A percentile compares a stretch with the other conserved stretches of the same genome.
These are phyloP conservation scores for Rhizophora apiculata DNA, from an alignment of 345 rosid species.

Conservation along the genomic window DNA sequence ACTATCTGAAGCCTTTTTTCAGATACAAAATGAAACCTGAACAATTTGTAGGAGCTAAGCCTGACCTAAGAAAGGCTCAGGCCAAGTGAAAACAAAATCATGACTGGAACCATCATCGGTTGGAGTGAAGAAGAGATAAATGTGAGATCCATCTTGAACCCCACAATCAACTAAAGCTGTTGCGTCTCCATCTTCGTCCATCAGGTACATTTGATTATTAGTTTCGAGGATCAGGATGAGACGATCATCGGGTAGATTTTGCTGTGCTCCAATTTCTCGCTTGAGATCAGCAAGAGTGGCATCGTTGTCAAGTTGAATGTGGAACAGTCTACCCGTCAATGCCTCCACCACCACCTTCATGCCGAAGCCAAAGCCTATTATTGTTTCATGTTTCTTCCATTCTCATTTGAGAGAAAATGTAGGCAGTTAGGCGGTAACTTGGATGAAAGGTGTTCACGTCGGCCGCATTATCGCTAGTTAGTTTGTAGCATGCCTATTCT, in stretches of 20 bases:
- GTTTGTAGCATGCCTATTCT: slow-evolving; percentile 22
- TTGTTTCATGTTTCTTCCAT: too few relatives aligned
- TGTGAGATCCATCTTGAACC: slow-evolving; percentile 47
- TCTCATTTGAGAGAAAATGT: not conserved
- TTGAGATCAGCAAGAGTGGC: slow-evolving; percentile 58
- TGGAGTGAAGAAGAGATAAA: slow-evolving; percentile 57
- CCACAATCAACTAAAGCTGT: slow-evolving; percentile 43
- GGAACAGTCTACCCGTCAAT: slow-evolving; percentile 57
- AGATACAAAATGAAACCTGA: too few relatives aligned
- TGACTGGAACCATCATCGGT: slow-evolving; percentile 17
- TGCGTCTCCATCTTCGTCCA: slow-evolving; percentile 37
- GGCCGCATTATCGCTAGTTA: slow-evolving; percentile 24
- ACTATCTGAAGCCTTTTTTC: too few relatives aligned
- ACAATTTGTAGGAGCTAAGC: too few relatives aligned
- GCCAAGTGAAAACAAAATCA: slow-evolving; percentile 3
- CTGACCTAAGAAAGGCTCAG: slow-evolving; percentile 4
- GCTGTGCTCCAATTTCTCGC: slow-evolving; percentile 44
- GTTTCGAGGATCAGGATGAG: slow-evolving; percentile 42
- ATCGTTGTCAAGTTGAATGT: slow-evolving; percentile 39
- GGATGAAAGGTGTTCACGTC: slow-evolving; percentile 17
- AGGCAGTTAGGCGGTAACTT: not conserved
- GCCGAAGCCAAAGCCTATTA: not conserved
- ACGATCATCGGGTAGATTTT: slow-evolving; percentile 47
- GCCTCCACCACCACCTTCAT: slow-evolving; percentile 76
- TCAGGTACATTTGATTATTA: slow-evolving; percentile 15